Percentiles rank a stretch among this genome's conserved stretches.
These are phyloP conservation scores for Syncephalastrum sp. DNA, from an alignment of 371 early-diverging fungal genomes.

Conservation along the genomic window DNA sequence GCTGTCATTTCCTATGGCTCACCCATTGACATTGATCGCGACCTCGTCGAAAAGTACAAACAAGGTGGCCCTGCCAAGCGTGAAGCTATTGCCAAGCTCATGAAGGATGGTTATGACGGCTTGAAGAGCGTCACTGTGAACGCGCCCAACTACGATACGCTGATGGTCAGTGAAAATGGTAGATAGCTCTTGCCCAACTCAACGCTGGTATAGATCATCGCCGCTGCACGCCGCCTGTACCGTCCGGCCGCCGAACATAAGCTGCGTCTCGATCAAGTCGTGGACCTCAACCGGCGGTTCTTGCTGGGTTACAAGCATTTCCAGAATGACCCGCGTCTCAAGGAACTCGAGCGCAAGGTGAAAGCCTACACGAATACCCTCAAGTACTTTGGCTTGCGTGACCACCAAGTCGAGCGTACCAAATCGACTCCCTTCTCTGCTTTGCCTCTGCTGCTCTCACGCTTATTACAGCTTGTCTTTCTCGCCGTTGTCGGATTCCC, in stretches of 20 bases:
- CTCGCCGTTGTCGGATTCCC: constrained; percentile 70
- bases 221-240: constrained; percentile 76
- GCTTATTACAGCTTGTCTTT: constrained; percentile 55
- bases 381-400: constrained; percentile 77
- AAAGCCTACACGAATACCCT: constrained; percentile 74
- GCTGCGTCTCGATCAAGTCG: constrained; percentile 57
- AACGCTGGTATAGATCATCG: constrained; percentile 51
- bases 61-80: constrained; percentile 72
- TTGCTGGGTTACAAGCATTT: constrained; percentile 62
- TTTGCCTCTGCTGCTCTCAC: constrained; percentile 49
- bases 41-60: constrained; percentile 66
- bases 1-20: constrained; percentile 87
- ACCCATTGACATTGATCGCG: constrained; percentile 65
- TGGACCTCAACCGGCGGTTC: constrained; percentile 72
- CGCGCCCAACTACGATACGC: constrained; percentile 78
- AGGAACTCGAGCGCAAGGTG: constrained; percentile 59
- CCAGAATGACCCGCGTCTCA: constrained; percentile 60
- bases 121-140: constrained; percentile 81
- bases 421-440: constrained; percentile 55
- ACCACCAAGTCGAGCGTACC: constrained; percentile 82
- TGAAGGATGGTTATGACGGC: constrained; percentile 62
- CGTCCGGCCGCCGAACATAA: constrained; percentile 56
- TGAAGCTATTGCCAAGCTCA: constrained; percentile 62
- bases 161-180: constrained; percentile 46
- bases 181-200: constrained; percentile 1